Conservation (phyloP, 306 rosid genomes). For the Chamaecrista fasciculata region DNA sequence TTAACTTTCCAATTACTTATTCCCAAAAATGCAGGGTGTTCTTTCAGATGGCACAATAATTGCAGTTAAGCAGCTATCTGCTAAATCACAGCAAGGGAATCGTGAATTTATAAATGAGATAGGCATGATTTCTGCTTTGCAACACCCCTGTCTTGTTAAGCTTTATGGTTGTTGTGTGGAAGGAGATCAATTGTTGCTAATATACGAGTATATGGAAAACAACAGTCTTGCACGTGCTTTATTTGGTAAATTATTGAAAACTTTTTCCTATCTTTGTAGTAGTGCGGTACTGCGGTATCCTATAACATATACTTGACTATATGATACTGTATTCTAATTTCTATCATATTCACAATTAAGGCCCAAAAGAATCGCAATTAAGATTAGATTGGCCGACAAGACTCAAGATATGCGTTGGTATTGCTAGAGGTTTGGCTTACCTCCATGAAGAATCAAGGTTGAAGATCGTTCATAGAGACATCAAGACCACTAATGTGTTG, state of each 20-base stretch:
- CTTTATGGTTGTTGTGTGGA: constrained; percentile 65
- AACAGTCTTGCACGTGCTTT: constrained; percentile 59
- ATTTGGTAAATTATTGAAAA: constrained; percentile 39
- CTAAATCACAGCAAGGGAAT: constrained; percentile 63
- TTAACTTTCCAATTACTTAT: neutral
- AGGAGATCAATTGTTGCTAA: constrained; percentile 46
- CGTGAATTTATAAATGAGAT: constrained; percentile 62
- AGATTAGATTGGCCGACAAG: constrained; percentile 58
- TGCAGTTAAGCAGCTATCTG: constrained; percentile 59
- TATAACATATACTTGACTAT: neutral
- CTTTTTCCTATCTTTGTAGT: neutral
- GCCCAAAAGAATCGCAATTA: constrained; percentile 7
- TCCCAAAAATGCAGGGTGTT: constrained; percentile 40
- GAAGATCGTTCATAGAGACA: constrained; percentile 62
- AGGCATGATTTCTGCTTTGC: constrained; percentile 62
- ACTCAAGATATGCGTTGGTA: constrained; percentile 48
- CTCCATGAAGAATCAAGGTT: constrained; percentile 62
- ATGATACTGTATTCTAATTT: neutral
- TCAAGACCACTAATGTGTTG: constrained; percentile 54
- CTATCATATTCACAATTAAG: constrained; percentile 17
- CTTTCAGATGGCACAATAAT: constrained; percentile 45
- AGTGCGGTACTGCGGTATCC: neutral
- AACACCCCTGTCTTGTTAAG: constrained; percentile 56
- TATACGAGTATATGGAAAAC: constrained; percentile 61
- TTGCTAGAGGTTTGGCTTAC: constrained; percentile 52